Conservation (phyloP, 805 yeast species). For the Candida fluviatilis region DNA sequence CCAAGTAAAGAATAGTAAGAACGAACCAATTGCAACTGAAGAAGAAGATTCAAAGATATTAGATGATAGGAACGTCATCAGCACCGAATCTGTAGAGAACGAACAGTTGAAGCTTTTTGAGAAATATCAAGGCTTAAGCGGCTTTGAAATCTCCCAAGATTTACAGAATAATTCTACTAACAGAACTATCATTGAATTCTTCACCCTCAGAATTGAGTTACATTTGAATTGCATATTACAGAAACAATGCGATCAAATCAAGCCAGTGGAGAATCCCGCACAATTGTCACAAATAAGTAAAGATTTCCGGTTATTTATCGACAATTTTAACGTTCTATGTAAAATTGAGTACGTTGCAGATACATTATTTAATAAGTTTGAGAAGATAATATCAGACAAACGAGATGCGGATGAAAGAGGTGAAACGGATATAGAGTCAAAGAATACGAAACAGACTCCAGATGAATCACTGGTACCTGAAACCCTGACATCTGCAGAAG, state of each 20-base stretch:
- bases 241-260: background rate
- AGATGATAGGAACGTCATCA: background rate
- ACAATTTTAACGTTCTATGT: slow-evolving; percentile 27
- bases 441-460: background rate
- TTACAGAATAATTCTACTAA: slow-evolving; percentile 12
- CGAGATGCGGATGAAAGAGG: too few relatives aligned
- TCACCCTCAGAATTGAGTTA: slow-evolving; percentile 12
- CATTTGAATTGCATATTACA: slow-evolving; percentile 9
- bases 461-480: background rate
- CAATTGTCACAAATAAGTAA: slow-evolving; percentile 9
- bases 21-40: background rate
- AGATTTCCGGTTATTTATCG: slow-evolving; percentile 24
- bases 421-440: slow-evolving; percentile 5
- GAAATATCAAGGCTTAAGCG: slow-evolving; percentile 9
- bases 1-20: slow-evolving; percentile 17
- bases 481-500: slow-evolving; percentile 3
- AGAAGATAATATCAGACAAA: slow-evolving; percentile 11
- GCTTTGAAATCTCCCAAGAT: slow-evolving; percentile 16
- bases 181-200: slow-evolving; percentile 11
- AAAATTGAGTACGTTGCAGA: slow-evolving; percentile 28
- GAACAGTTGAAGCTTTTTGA: slow-evolving; percentile 12
- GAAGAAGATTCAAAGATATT: slow-evolving; percentile 1
- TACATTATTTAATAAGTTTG: slow-evolving; percentile 20
- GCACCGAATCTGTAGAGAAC: slow-evolving; percentile 3
- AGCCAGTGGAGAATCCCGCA: background rate